A percentile compares a stretch with the other conserved stretches of the same genome.
Conservation (phyloP, 352 stramenopile species). For the Lagenidium sp. region DNA sequence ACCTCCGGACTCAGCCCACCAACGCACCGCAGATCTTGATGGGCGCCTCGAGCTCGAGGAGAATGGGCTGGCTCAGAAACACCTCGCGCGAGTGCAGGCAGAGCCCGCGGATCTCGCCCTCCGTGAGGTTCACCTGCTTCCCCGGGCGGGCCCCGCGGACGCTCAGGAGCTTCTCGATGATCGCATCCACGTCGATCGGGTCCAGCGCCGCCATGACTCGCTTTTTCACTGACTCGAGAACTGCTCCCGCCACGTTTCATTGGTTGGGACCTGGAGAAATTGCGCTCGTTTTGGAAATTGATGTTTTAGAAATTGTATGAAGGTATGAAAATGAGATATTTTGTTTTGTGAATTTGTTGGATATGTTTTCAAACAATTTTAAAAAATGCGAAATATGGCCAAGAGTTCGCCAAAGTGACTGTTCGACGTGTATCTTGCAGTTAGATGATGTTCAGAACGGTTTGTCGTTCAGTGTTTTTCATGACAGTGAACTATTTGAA, state of each 20-base stretch:
- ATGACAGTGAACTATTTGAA: too few relatives aligned
- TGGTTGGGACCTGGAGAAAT: neutral
- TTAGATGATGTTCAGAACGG: too few relatives aligned
- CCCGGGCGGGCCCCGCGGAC: conserved; percentile 82
- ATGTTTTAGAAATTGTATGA: neutral
- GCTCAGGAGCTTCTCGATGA: conserved; percentile 88
- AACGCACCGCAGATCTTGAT: conserved; percentile 66
- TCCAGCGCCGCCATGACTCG: conserved; percentile 29
- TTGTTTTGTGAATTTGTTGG: conserved; percentile 9
- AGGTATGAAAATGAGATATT: neutral
- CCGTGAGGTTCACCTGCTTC: conserved; percentile 85
- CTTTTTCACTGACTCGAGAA: neutral
- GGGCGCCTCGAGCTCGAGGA: conserved; percentile 93
- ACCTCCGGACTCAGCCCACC: neutral
- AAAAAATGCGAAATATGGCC: too few relatives aligned
- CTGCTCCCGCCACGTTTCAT: too few relatives aligned
- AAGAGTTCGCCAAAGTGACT: too few relatives aligned
- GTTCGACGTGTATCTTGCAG: too few relatives aligned
- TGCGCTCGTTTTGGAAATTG: neutral
- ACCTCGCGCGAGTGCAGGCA: conserved; percentile 79
- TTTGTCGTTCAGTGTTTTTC: too few relatives aligned
- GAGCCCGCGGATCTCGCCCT: conserved; percentile 90
- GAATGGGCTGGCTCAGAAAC: conserved; percentile 92
- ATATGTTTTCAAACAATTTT: conserved; percentile 1
- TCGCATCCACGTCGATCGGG: conserved; percentile 76